Percentiles rank a stretch among this genome's conserved stretches.
phyloP scores from a whole-genome alignment of 2,329 filamentous ascomycete species.

The Colletotrichum simmondsii region DNA sequence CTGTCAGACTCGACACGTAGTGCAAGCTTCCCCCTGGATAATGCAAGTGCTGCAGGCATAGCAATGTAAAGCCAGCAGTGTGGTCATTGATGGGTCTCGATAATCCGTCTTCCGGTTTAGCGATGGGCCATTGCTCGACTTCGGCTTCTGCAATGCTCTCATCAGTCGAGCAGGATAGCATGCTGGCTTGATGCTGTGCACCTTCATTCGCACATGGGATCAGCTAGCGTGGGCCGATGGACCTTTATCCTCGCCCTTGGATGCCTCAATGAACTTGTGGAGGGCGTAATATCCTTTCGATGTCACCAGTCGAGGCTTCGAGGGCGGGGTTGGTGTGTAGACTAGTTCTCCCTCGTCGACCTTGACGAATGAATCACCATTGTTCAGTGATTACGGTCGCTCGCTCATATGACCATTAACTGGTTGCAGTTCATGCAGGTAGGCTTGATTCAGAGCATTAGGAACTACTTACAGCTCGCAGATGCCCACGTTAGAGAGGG shows the following conservation, averaged over 20 bases:
- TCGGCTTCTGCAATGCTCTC: not conserved
- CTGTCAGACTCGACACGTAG: constrained; percentile 31
- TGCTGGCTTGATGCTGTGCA: not conserved
- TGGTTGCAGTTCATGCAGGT: not conserved
- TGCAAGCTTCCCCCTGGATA: constrained; percentile 10
- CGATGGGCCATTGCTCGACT: not conserved
- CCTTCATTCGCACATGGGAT: not conserved
- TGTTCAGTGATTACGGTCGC: not conserved
- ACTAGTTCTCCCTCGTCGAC: not conserved
- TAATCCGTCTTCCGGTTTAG: not conserved
- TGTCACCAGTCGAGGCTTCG: too few species aligned
- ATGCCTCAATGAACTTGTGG: too few species aligned
- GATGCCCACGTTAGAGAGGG: not conserved
- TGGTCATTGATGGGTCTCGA: not conserved
- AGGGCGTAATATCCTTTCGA: too few species aligned
- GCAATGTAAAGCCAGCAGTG: not conserved
- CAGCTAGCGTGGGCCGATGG: not conserved
- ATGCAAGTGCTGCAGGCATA: constrained; percentile 7
- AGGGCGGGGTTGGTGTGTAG: not conserved
- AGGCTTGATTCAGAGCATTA: not conserved
- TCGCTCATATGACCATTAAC: not conserved
- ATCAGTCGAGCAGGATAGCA: not conserved
- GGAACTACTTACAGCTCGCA: not conserved
- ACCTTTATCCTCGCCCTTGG: too few species aligned
- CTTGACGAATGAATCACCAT: constrained; percentile 18